These are phyloP conservation scores for Sesbania bispinosa DNA, from an alignment of 306 rosid species.

Conservation along the genomic window DNA sequence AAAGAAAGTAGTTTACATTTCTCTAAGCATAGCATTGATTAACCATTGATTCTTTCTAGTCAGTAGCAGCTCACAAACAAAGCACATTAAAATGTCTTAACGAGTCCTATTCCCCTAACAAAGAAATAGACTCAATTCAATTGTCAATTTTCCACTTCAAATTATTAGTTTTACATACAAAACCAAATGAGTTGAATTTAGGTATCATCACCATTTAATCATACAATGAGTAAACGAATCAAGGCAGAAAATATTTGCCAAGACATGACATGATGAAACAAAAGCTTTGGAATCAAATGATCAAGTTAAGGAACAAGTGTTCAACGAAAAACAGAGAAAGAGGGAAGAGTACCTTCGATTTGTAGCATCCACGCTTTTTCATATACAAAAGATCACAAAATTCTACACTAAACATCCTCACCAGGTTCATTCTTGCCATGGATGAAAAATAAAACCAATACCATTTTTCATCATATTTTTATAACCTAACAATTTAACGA, in stretches of 20 bases:
- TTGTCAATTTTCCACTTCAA: neutral
- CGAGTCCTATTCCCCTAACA: too few species aligned
- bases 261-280: neutral
- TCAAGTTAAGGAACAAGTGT: neutral
- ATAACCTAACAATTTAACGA: too few species aligned
- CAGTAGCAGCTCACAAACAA: neutral
- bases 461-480: too few species aligned
- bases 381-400: too few species aligned
- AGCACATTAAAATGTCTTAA: neutral
- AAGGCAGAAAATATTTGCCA: neutral
- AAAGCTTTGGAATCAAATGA: neutral
- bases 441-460: too few species aligned
- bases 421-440: too few species aligned
- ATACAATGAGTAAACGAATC: neutral
- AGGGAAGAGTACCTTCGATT: conserved; percentile 34
- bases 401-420: too few species aligned
- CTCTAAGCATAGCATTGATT: neutral
- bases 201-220: too few species aligned
- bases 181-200: neutral
- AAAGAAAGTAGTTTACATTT: neutral
- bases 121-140: neutral
- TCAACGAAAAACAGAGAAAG: neutral
- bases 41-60: neutral
- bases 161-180: neutral
- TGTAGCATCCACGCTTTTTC: too few species aligned